phyloP scores from a whole-genome alignment of 2,329 filamentous ascomycete species.

The Diaporthe aspalathi region DNA sequence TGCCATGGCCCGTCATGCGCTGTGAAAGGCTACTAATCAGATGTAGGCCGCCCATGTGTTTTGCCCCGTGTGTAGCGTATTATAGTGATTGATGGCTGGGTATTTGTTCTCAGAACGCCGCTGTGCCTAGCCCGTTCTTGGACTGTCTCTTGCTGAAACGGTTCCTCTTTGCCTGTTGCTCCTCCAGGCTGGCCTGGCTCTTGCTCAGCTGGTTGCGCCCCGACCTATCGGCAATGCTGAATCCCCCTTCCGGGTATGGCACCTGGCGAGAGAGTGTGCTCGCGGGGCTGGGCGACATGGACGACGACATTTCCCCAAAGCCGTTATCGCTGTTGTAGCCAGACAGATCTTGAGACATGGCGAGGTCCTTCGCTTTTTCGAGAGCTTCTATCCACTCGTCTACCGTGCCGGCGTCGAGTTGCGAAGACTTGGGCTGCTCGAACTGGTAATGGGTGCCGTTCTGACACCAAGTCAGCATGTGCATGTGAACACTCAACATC shows the following conservation, averaged over 20 bases:
- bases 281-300: constrained; percentile 76
- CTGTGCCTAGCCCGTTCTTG: constrained; percentile 86
- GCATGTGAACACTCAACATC: neutral
- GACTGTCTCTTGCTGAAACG: constrained; percentile 93
- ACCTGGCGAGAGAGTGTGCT: constrained; percentile 75
- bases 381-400: constrained; percentile 94
- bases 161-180: constrained; percentile 60
- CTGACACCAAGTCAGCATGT: constrained; percentile 56
- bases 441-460: constrained; percentile 91
- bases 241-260: constrained; percentile 61
- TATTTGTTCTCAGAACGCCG: constrained; percentile 73
- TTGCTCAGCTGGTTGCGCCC: constrained; percentile 70
- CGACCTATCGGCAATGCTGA: constrained; percentile 62
- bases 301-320: constrained; percentile 76
- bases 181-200: constrained; percentile 66
- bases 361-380: constrained; percentile 87
- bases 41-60: constrained; percentile 18
- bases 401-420: constrained; percentile 73
- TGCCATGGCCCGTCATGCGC: constrained; percentile 10
- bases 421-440: constrained; percentile 86
- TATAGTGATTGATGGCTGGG: neutral
- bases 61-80: constrained; percentile 19
- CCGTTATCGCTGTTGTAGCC: constrained; percentile 74
- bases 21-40: neutral
- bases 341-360: constrained; percentile 76